A percentile compares a stretch with the other conserved stretches of the same genome.
phyloP scores from a whole-genome alignment of 257 asterid species.

The Oldenlandia corymbosa region DNA sequence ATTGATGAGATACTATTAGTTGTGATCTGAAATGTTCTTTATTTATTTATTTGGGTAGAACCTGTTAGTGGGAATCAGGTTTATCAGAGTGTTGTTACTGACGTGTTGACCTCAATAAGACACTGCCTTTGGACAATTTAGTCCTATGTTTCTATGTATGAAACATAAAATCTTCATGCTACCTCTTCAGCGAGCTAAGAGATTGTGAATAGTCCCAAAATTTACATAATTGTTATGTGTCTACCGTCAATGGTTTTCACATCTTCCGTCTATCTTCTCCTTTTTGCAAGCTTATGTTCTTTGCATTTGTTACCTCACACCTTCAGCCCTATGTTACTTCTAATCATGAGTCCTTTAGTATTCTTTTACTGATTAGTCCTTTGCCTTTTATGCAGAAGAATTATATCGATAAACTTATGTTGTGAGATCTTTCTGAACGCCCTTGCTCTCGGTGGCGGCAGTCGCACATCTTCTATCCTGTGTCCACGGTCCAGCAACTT shows the following conservation, averaged over 20 bases:
- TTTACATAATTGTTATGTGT: neutral
- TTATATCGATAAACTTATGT: slow-evolving; percentile 7
- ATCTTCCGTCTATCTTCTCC: neutral
- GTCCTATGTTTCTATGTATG: neutral
- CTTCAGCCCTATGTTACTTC: neutral
- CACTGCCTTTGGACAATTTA: neutral
- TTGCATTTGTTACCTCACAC: neutral
- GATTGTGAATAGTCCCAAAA: neutral
- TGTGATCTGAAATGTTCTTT: too few relatives aligned
- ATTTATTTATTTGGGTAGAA: too few relatives aligned
- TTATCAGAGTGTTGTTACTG: neutral
- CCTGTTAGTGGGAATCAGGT: neutral
- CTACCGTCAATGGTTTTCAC: neutral
- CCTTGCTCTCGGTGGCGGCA: slow-evolving; percentile 3
- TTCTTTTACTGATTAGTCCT: slow-evolving; percentile 4
- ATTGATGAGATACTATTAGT: too few relatives aligned
- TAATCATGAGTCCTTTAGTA: neutral
- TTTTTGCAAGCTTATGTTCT: neutral
- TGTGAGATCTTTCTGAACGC: slow-evolving; percentile 9
- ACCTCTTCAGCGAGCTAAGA: neutral
- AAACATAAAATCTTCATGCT: too few relatives aligned
- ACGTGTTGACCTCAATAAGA: neutral
- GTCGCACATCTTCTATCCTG: slow-evolving; percentile 8
- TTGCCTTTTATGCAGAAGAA: slow-evolving; percentile 12
- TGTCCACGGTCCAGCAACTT: slow-evolving; percentile 11